These are phyloP conservation scores for Kwoniella shivajii DNA, from an alignment of 1,284 basidiomycete species.

Conservation along the genomic window DNA sequence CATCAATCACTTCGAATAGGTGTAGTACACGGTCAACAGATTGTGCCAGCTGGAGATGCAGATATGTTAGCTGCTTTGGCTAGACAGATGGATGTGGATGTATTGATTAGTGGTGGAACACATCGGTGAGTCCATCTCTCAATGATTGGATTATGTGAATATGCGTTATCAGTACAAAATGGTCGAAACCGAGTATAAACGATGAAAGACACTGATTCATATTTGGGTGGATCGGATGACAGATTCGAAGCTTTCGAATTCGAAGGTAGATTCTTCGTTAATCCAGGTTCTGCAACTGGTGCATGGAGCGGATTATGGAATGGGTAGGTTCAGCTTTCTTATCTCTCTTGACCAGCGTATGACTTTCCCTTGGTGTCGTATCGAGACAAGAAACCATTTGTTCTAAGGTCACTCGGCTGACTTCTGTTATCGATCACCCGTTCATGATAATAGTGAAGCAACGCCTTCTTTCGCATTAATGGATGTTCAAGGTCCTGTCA, in stretches of 20 bases:
- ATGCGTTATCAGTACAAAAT: too few relatives aligned
- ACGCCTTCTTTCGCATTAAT: slow-evolving; percentile 87
- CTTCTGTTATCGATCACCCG: neutral
- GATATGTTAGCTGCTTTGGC: slow-evolving; percentile 86
- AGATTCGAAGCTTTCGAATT: slow-evolving; percentile 94
- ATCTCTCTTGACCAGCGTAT: too few relatives aligned
- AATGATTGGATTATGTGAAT: too few relatives aligned
- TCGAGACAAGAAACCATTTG: too few relatives aligned
- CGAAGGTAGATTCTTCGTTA: slow-evolving; percentile 90
- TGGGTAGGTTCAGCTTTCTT: slow-evolving; percentile 58
- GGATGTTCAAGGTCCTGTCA: slow-evolving; percentile 91
- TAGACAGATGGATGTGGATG: slow-evolving; percentile 95
- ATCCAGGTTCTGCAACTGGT: slow-evolving; percentile 93
- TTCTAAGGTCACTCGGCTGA: too few relatives aligned
- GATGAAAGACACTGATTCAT: too few relatives aligned
- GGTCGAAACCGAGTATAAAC: too few relatives aligned
- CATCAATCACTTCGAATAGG: slow-evolving; percentile 84
- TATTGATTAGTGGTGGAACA: slow-evolving; percentile 89
- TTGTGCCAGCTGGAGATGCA: slow-evolving; percentile 86
- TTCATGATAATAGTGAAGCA: slow-evolving; percentile 60
- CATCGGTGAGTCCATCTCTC: slow-evolving; percentile 69
- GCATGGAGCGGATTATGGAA: slow-evolving; percentile 82
- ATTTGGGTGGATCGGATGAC: slow-evolving; percentile 2
- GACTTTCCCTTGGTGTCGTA: too few relatives aligned
- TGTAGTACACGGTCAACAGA: slow-evolving; percentile 92